phyloP scores from a whole-genome alignment of 2,329 filamentous ascomycete species.

The Polychaeton citri region DNA sequence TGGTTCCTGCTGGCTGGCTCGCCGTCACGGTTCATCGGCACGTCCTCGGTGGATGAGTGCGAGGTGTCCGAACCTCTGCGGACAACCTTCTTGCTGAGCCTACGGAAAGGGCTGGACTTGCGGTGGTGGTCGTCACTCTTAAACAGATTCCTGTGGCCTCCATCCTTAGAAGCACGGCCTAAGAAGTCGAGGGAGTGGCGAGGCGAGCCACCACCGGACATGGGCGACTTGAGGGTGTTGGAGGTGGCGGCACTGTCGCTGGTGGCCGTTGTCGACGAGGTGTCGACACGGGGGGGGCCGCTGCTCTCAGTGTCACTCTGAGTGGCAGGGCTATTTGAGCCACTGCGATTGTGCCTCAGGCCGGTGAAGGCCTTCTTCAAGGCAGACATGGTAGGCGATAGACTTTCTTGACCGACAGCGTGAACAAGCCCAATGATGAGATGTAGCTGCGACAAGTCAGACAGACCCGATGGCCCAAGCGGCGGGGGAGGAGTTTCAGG shows the following conservation, averaged over 20 bases:
- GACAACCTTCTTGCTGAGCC: background rate
- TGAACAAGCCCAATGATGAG: too few species aligned
- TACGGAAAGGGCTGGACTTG: background rate
- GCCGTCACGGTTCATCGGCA: conserved; percentile 35
- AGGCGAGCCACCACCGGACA: background rate
- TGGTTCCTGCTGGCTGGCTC: conserved; percentile 38
- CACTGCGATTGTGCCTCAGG: background rate
- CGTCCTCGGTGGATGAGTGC: conserved; percentile 21
- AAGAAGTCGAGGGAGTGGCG: background rate
- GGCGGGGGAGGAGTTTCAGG: background rate
- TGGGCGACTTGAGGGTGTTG: background rate
- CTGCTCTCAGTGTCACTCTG: background rate
- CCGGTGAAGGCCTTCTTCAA: background rate
- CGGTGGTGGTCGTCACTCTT: background rate
- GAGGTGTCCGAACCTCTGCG: conserved; percentile 6
- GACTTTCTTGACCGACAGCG: background rate
- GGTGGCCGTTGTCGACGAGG: background rate
- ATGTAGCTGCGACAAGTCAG: too few species aligned
- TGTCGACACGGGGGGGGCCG: background rate
- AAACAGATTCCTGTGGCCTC: background rate
- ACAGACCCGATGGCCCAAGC: too few species aligned
- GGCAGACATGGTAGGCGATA: background rate
- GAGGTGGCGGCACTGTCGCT: background rate
- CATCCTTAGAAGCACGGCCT: background rate
- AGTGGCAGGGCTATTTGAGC: background rate